A percentile compares a stretch with the other conserved stretches of the same genome.
These are phyloP conservation scores for Tricladium varicosporioides DNA, from an alignment of 2,329 filamentous ascomycete species.

Conservation along the genomic window DNA sequence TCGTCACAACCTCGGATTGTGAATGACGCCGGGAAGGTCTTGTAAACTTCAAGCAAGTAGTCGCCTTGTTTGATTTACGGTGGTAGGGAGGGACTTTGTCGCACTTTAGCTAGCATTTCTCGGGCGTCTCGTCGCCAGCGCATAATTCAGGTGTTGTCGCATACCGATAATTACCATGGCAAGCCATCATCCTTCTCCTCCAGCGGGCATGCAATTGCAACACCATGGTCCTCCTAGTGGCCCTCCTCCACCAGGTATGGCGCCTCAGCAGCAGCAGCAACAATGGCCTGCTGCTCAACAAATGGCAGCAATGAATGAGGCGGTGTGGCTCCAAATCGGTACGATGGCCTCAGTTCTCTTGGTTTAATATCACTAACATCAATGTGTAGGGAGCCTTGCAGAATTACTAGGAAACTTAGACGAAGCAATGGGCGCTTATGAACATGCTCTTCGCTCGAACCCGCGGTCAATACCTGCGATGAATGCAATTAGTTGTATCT, in stretches of 20 bases:
- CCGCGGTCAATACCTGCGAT: slow-evolving; percentile 85
- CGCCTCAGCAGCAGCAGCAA: slow-evolving; percentile 24
- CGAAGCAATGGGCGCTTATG: slow-evolving; percentile 85
- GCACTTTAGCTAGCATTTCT: background rate
- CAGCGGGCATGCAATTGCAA: slow-evolving; percentile 56
- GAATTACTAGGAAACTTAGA: slow-evolving; percentile 87
- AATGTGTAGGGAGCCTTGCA: slow-evolving; percentile 68
- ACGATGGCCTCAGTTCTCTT: slow-evolving; percentile 37
- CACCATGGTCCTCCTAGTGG: slow-evolving; percentile 32
- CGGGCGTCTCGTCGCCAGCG: background rate
- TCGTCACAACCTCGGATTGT: too few relatives aligned
- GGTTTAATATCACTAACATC: slow-evolving; percentile 32
- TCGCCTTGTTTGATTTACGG: too few relatives aligned
- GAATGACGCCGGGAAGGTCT: too few relatives aligned
- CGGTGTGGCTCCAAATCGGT: slow-evolving; percentile 92
- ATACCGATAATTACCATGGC: slow-evolving; percentile 26
- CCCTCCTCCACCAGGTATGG: slow-evolving; percentile 30
- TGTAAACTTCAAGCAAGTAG: too few relatives aligned
- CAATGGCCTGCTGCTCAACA: slow-evolving; percentile 59
- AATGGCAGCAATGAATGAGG: slow-evolving; percentile 77
- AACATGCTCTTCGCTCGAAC: slow-evolving; percentile 85
- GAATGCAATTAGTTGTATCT: slow-evolving; percentile 89
- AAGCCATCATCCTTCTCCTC: slow-evolving; percentile 35
- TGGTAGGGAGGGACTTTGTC: too few relatives aligned
- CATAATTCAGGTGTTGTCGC: background rate